Conservation (phyloP, 495 filamentous ascomycete species). For the Neurospora sp. region DNA sequence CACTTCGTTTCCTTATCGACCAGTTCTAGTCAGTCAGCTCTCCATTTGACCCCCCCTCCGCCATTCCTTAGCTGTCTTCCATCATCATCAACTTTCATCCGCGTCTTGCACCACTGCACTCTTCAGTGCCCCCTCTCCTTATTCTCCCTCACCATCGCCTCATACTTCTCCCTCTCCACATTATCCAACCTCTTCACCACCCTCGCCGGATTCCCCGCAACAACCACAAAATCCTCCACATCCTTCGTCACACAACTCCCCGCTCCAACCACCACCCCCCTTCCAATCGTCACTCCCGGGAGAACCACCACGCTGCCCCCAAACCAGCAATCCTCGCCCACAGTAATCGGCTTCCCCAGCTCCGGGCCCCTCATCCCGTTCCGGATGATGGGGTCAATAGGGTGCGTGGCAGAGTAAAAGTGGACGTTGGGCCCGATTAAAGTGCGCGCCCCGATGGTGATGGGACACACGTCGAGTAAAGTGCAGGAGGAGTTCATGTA, state of each 20-base stretch:
- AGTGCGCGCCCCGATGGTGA: slow-evolving; percentile 70
- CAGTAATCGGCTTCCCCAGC: slow-evolving; percentile 58
- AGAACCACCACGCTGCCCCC: slow-evolving; percentile 67
- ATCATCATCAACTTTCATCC: not conserved
- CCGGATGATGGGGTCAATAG: slow-evolving; percentile 59
- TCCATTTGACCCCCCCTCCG: too few relatives aligned
- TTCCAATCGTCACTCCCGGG: slow-evolving; percentile 72
- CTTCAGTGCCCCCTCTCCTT: not conserved
- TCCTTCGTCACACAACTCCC: slow-evolving; percentile 84
- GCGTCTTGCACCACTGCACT: too few relatives aligned
- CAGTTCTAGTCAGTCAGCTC: too few relatives aligned
- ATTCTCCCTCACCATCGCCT: not conserved
- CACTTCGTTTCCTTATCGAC: too few relatives aligned
- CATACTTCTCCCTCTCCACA: not conserved
- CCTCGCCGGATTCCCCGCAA: slow-evolving; percentile 57
- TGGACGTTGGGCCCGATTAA: slow-evolving; percentile 70
- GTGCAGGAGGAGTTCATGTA: slow-evolving; percentile 71
- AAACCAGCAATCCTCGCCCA: slow-evolving; percentile 87
- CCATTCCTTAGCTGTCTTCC: too few relatives aligned
- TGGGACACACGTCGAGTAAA: slow-evolving; percentile 66
- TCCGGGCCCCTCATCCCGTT: slow-evolving; percentile 71
- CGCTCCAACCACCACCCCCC: slow-evolving; percentile 65
- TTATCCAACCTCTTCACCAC: slow-evolving; percentile 45
- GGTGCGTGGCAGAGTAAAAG: slow-evolving; percentile 65
- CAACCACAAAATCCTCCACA: slow-evolving; percentile 52